phyloP scores from a whole-genome alignment of 192 early-diverging fungal species.

The Coemansia sp. region DNA sequence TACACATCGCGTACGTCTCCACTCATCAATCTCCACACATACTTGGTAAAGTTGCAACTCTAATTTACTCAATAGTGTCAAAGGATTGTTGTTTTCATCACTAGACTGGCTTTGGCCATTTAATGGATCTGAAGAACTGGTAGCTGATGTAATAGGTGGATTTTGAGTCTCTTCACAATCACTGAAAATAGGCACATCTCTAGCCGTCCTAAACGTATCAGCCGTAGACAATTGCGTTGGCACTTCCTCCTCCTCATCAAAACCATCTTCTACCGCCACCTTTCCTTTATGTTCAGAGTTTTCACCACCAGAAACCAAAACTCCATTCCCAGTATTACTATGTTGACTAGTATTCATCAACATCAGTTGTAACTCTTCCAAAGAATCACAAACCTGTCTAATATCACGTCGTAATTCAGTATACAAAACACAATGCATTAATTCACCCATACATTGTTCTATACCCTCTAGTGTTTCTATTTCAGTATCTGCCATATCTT shows the following conservation, averaged over 20 bases:
- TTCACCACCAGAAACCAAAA: too few relatives aligned
- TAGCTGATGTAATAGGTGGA: background rate
- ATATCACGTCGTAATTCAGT: constrained; percentile 39
- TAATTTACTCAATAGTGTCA: background rate
- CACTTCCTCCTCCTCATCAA: background rate
- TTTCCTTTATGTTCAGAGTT: background rate
- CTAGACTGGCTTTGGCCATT: background rate
- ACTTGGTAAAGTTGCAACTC: constrained; percentile 16
- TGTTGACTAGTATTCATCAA: constrained; percentile 14
- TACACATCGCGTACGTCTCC: constrained; percentile 31
- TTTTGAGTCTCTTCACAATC: background rate
- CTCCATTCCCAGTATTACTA: background rate
- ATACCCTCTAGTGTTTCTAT: constrained; percentile 14
- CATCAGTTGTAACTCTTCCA: constrained; percentile 23
- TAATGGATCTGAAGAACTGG: background rate
- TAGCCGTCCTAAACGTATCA: constrained; percentile 33
- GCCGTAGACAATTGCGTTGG: constrained; percentile 13
- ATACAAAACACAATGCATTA: constrained; percentile 33
- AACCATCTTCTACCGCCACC: background rate
- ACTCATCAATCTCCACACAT: constrained; percentile 45
- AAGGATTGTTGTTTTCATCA: background rate
- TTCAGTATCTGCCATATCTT: constrained; percentile 34
- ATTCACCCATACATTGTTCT: constrained; percentile 30
- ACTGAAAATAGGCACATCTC: constrained; percentile 8
- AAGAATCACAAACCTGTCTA: constrained; percentile 16